phyloP scores from a whole-genome alignment of 148 eudicot species.

The Nyssa sinensis region DNA sequence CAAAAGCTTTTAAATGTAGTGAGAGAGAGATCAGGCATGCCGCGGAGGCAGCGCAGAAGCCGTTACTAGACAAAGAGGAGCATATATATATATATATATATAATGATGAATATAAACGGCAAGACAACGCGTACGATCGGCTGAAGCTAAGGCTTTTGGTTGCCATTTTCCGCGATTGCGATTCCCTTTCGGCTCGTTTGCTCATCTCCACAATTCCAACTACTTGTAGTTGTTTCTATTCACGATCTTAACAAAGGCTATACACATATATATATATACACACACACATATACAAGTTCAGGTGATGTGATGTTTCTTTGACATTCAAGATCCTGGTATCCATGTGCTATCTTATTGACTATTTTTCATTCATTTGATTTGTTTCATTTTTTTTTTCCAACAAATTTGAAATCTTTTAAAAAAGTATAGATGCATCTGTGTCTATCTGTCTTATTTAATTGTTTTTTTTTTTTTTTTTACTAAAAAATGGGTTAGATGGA shows the following conservation, averaged over 20 bases:
- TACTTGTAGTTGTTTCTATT: neutral
- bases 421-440: neutral
- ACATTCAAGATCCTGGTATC: neutral
- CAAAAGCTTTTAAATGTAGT: neutral
- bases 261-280: neutral
- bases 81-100: neutral
- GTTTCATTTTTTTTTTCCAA: neutral
- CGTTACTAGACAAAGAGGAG: neutral
- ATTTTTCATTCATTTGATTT: neutral
- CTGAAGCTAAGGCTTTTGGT: neutral
- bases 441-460: no score
- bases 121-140: neutral
- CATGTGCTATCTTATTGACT: neutral
- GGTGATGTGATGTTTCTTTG: neutral
- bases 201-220: slow-evolving; percentile 5
- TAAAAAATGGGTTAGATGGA: no score
- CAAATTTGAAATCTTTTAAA: neutral
- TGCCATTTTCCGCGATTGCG: neutral
- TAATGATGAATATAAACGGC: neutral
- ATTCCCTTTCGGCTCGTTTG: neutral
- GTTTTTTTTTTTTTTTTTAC: no score
- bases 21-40: neutral
- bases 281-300: neutral
- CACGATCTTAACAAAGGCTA: neutral
- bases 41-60: neutral